Base-by-base conservation (phyloP, 805 yeast species). In the Blastobotrys americana region DNA sequence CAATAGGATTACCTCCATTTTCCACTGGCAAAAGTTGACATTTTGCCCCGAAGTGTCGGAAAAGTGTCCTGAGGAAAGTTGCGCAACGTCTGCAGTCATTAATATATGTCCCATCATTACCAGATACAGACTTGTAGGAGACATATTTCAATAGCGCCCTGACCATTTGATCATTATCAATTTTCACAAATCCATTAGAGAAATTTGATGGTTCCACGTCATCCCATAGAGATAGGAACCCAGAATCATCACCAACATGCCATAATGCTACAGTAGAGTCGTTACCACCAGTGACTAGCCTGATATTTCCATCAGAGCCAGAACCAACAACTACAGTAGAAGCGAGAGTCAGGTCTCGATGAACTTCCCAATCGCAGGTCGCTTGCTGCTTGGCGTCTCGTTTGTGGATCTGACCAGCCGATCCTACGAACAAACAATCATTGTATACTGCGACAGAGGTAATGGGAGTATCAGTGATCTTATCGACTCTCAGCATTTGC, bases 51-150 rank as follows among this genome's bases (percentile, higher is more conserved):
- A 84, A 68, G 33, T 69, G 72, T 41, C 76, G 71, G 44, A 87
- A 71, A 16, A 88, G 64, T 46, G 74, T 72, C 33, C 77, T 72
- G 42, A 93, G 62, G 50, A 73, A 84, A 27, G 80, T 77, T 1
- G 97, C 96, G 66, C 97, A 90, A 36, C 82, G 77, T 47, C 97
- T 75, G 3, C 90, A 82, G 34, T 88, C 94, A 49, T 80, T 84
- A 58, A 87, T 71, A 57, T 74, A 78, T 25, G 70, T 60, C n/a
- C 76, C 76, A 1, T 86, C 86, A 35, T 71, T 72, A 53, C 82
- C 82, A 4, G 95, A 84, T 8, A 93, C 84, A 0, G 97, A 86
- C 52, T 75, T 77, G 63, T 70, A 88, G 1, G 84, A 65, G 13
- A 88, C 80, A 39, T 84, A 67, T 33, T 74, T 74, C 8, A 72